phyloP scores from a whole-genome alignment of 345 rosid genomes.

The Euphorbia lathyris region DNA sequence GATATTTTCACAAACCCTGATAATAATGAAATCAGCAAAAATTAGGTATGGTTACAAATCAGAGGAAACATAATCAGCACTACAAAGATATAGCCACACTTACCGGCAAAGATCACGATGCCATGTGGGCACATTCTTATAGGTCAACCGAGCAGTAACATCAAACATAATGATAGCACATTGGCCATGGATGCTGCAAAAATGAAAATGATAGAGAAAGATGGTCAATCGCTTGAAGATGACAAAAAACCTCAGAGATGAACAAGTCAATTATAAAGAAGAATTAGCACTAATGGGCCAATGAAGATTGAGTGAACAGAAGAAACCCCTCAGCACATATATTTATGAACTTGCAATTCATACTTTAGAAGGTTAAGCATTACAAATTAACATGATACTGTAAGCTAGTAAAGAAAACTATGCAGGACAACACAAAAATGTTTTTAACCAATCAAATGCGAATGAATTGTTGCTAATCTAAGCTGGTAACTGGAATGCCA shows the following conservation, averaged over 20 bases:
- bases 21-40: not conserved
- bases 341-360: not conserved
- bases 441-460: too few species aligned
- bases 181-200: constrained; percentile 88
- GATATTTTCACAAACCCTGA: constrained; percentile 53
- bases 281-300: not conserved
- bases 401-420: too few species aligned
- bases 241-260: not conserved
- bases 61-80: not conserved
- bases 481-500: too few species aligned
- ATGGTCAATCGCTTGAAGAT: not conserved
- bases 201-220: not conserved
- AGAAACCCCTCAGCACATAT: not conserved
- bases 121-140: constrained; percentile 99
- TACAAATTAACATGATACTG: not conserved
- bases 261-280: not conserved
- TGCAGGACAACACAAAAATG: too few species aligned
- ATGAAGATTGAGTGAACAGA: not conserved
- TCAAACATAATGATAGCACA: constrained; percentile 98
- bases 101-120: constrained; percentile 97
- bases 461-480: too few species aligned
- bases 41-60: not conserved
- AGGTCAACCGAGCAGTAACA: constrained; percentile 90
- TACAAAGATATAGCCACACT: not conserved
- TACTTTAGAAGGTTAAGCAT: not conserved